Evolutionary conservation across 1,284 basidiomycete genomes (phyloP), one percentile per base, ranked within the genome.

Genomic region (Fomitiporia mediterranea): DNA sequence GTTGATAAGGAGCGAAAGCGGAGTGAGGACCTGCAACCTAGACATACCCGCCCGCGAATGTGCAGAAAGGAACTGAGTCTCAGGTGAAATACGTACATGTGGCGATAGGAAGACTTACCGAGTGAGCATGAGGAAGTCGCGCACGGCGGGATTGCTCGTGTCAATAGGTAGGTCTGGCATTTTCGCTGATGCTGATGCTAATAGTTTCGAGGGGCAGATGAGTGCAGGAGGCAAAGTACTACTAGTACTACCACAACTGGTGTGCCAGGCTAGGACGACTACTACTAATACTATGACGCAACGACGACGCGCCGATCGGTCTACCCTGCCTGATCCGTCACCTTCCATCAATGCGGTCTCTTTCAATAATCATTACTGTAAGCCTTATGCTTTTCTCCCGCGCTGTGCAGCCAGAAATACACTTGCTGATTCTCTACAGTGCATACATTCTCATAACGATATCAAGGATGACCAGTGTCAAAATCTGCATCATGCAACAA

Each of bases 21-120:
- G 91, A 0, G 89, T 86, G 39, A 89, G 70, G 28, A 91, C 86
- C 69, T 91, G 88, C 6, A 91, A 75, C 48, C 87, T 81, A 53
- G 2, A 23, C 27, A 38, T 23, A 8, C 32, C 4, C 2, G 27
- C n/a, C n/a, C n/a, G n/a, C n/a, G n/a, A n/a, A 42, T 43, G 50
- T 39, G 37, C 2, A 51, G 25, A 42, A 34, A 40, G 32, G 32
- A 13, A 6, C 6, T 34, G 32, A 34, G 32, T 34, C 32, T 34
- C 47, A 30, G n/a, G 4, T 17, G 6, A 32, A 15, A 34, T 50
- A 17, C 46, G 27, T 9, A 32, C 35, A n/a, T n/a, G 8, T 5
- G 35, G 17, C 23, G 58, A 4, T 8, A 9, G 52, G 37, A 17
- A 8, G 13, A 62, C 67, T 27, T 19, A 74, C 73, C 84, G 68